Evolutionary conservation across 352 stramenopile species (phyloP), one percentile per base, ranked within the genome.

Genomic region (Phytopythium cucurbitacearum): DNA sequence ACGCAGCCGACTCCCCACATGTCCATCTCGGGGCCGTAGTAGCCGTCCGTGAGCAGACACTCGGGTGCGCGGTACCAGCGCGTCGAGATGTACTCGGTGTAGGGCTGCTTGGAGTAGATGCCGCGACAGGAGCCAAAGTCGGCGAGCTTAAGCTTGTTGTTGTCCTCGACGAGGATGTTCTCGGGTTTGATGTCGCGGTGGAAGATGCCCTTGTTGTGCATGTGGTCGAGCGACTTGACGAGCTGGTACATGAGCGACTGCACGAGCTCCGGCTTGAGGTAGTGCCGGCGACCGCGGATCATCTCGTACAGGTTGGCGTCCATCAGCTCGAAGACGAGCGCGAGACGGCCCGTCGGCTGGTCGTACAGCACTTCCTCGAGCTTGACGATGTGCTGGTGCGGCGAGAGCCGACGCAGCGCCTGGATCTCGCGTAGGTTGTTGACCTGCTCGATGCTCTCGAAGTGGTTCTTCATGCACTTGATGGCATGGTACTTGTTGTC

Each of bases 391-490:
- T 98, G 89, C 54, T 92, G 83, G 60, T 98, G 95, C 5, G 93
- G 94, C 36, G 87, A 97, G 10, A 98, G 69, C 15, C 94, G 72
- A 32, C 94, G 75, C 43, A 98, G 69, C 9, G 95, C 94, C 62
- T 98, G 92, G 54, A 98, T 98, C 69, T 98, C 95, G 41, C 94
- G 76, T 32, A 98, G 67, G 51, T 97, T 97, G 67, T 98, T 98
- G 37, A 98, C 94, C 64, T 98, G 90, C 52, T 98, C 94, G 40
- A 98, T 97, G 64, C 70, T 97, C 58, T 97, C 90, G 47, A 98
- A 98, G 48, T 93, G 78, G 64, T 97, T 98, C 65, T 98, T 98
- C 95, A 98, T 98, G 69, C 95, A 98, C 61, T 98, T 98, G 65
- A 98, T 98, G n/a, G 94, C 95, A 56, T 98, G 84, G 62, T 97